These are phyloP conservation scores for Cystobasidium tubakii DNA, from an alignment of 768 basidiomycete genomes.

Conservation along the genomic window DNA sequence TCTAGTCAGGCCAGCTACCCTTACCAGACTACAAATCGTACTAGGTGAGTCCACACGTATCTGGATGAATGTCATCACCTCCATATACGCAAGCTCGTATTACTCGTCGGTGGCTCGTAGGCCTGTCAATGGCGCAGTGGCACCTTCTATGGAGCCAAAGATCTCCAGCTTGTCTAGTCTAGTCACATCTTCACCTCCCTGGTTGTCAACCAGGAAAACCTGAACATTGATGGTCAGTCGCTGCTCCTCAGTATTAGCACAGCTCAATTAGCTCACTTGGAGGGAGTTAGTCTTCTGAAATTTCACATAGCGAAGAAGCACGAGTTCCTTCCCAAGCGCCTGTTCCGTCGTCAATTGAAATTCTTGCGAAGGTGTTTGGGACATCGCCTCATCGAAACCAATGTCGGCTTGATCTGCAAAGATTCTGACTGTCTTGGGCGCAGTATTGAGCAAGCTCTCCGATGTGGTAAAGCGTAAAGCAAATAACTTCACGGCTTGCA, in stretches of 20 bases:
- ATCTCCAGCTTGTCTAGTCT: slow-evolving; percentile 65
- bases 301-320: slow-evolving; percentile 61
- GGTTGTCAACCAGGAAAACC: slow-evolving; percentile 67
- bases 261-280: slow-evolving; percentile 54
- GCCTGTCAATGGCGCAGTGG: slow-evolving; percentile 23
- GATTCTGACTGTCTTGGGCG: slow-evolving; percentile 61
- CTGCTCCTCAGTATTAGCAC: background rate
- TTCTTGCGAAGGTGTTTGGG: slow-evolving; percentile 58
- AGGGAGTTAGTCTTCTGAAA: slow-evolving; percentile 66
- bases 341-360: slow-evolving; percentile 57
- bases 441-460: slow-evolving; percentile 50
- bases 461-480: slow-evolving; percentile 57
- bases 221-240: slow-evolving; percentile 43
- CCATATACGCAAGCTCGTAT: too few species aligned
- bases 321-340: slow-evolving; percentile 44
- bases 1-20: too few species aligned
- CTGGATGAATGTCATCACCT: too few species aligned
- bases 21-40: background rate
- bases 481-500: slow-evolving; percentile 56
- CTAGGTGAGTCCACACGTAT: background rate
- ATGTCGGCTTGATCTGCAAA: slow-evolving; percentile 58
- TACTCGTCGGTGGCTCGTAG: slow-evolving; percentile 7
- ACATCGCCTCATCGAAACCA: slow-evolving; percentile 60
- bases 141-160: slow-evolving; percentile 52
- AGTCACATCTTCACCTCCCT: slow-evolving; percentile 61